phyloP scores from a whole-genome alignment of 257 asterid genomes.

The Ocimum tenuiflorum region DNA sequence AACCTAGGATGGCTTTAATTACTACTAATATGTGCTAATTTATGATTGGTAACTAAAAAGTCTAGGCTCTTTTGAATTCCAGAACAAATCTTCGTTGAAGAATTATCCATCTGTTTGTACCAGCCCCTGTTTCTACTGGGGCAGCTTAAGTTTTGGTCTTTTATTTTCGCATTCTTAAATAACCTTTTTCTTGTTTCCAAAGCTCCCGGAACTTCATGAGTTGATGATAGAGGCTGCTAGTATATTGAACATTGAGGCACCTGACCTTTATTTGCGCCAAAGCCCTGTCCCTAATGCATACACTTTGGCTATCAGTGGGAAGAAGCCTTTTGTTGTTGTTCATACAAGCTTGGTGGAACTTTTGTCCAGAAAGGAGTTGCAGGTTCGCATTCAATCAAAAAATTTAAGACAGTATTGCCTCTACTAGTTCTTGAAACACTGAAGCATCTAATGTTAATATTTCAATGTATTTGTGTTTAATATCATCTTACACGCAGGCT shows the following conservation, averaged over 20 bases:
- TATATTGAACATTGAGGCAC: constrained; percentile 60
- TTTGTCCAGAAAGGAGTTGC: constrained; percentile 73
- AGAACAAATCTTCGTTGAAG: too few relatives aligned
- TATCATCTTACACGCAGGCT: constrained; percentile 43
- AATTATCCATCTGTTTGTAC: too few relatives aligned
- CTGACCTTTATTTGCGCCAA: constrained; percentile 82
- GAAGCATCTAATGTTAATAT: neutral
- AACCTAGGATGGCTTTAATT: neutral
- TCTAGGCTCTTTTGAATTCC: neutral
- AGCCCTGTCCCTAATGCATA: constrained; percentile 93
- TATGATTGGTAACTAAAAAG: neutral
- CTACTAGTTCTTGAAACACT: neutral
- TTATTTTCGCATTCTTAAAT: neutral
- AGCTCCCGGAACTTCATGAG: constrained; percentile 80
- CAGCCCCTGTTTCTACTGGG: neutral
- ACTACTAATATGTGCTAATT: neutral
- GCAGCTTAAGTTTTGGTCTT: neutral
- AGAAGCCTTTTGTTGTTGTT: constrained; percentile 87
- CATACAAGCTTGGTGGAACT: constrained; percentile 96
- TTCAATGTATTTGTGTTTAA: neutral
- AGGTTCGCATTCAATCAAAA: constrained; percentile 36
- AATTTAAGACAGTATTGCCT: neutral
- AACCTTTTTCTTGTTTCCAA: constrained; percentile 15
- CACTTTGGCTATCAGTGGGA: constrained; percentile 86
- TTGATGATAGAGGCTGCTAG: constrained; percentile 76